phyloP scores from a whole-genome alignment of 148 eudicot species.

The Silene uniflora region DNA sequence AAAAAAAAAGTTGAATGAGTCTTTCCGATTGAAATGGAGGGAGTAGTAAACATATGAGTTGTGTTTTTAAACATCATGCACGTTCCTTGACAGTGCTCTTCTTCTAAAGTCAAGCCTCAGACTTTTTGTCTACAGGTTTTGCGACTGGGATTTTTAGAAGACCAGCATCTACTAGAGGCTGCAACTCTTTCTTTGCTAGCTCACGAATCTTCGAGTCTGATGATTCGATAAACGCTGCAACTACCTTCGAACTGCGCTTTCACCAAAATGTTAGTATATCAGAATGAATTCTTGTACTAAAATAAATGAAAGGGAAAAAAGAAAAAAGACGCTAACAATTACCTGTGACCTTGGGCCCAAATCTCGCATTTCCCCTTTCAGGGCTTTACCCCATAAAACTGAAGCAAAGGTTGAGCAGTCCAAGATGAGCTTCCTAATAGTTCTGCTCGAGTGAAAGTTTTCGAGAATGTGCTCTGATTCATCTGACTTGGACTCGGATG shows the following conservation, averaged over 20 bases:
- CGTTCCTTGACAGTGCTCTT: background rate
- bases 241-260: slow-evolving; percentile 57
- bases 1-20: background rate
- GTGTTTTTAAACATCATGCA: background rate
- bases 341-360: slow-evolving; percentile 96
- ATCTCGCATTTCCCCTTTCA: slow-evolving; percentile 57
- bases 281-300: background rate
- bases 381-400: slow-evolving; percentile 64
- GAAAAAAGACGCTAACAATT: background rate
- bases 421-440: slow-evolving; percentile 66
- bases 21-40: background rate
- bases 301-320: background rate
- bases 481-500: slow-evolving; percentile 58
- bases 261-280: slow-evolving; percentile 8
- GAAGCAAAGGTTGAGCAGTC: slow-evolving; percentile 81
- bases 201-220: slow-evolving; percentile 44
- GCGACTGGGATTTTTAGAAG: slow-evolving; percentile 46
- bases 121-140: slow-evolving; percentile 31
- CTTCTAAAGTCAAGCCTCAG: background rate
- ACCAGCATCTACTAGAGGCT: slow-evolving; percentile 64
- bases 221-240: slow-evolving; percentile 68
- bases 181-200: slow-evolving; percentile 57
- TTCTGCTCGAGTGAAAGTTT: slow-evolving; percentile 80
- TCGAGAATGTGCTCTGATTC: slow-evolving; percentile 72
- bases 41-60: background rate